phyloP scores from a whole-genome alignment of 2,329 filamentous ascomycete genomes.

The Daldinia eschscholtzii region DNA sequence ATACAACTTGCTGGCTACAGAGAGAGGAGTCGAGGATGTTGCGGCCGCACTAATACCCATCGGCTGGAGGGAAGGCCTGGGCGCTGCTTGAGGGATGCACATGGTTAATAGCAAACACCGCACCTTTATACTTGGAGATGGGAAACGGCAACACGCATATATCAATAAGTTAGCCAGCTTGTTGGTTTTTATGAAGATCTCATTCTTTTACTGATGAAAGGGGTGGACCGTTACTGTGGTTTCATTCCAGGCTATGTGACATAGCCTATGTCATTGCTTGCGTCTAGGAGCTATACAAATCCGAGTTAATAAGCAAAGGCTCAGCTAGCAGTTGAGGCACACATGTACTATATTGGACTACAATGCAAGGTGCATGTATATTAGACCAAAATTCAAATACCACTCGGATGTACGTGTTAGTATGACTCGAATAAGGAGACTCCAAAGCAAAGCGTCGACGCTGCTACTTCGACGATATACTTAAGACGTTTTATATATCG shows the following conservation, averaged over 20 bases:
- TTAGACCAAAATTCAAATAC: background rate
- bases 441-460: background rate
- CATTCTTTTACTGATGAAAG: background rate
- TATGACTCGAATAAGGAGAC: background rate
- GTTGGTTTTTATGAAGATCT: background rate
- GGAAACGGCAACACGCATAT: background rate
- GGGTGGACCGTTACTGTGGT: background rate
- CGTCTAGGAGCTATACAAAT: background rate
- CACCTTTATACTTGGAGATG: background rate
- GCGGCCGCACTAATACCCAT: conserved; percentile 90
- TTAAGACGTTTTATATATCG: background rate
- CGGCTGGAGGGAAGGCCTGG: conserved; percentile 77
- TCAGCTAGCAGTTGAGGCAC: background rate
- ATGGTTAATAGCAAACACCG: background rate
- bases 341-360: background rate
- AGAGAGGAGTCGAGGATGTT: conserved; percentile 86
- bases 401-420: conserved; percentile 1
- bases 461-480: background rate
- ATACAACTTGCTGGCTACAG: conserved; percentile 95
- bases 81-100: conserved; percentile 50
- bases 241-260: background rate
- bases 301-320: background rate
- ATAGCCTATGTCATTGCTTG: background rate
- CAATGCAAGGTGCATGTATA: background rate
- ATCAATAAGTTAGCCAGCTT: too few species aligned